Conservation (phyloP, 371 early-diverging fungal species). For the Parasitella parasitica region DNA sequence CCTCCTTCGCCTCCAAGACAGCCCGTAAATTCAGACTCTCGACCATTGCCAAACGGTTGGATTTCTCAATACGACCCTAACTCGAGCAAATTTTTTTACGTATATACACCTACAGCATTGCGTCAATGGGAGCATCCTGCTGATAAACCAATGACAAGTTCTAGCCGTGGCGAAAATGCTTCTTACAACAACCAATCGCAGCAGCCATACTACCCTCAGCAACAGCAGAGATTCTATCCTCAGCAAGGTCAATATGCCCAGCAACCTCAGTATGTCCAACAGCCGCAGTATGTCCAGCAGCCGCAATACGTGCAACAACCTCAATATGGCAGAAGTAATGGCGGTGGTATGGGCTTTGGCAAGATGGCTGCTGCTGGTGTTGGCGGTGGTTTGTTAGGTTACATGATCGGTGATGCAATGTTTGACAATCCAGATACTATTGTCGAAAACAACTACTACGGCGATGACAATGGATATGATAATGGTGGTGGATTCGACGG, state of each 20-base stretch:
- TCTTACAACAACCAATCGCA: slow-evolving; percentile 10
- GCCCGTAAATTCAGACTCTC: slow-evolving; percentile 35
- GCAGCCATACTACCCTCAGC: slow-evolving; percentile 23
- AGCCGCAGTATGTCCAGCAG: slow-evolving; percentile 8
- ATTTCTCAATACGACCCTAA: slow-evolving; percentile 46
- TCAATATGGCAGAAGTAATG: slow-evolving; percentile 12
- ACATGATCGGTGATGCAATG: slow-evolving; percentile 37
- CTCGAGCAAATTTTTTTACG: slow-evolving; percentile 43
- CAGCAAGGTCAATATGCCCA: slow-evolving; percentile 9
- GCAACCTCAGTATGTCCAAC: slow-evolving; percentile 6
- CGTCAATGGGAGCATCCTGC: slow-evolving; percentile 54
- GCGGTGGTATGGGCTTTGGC: slow-evolving; percentile 18
- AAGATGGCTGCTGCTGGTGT: slow-evolving; percentile 37
- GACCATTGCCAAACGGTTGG: slow-evolving; percentile 43
- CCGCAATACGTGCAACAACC: slow-evolving; percentile 4
- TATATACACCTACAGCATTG: slow-evolving; percentile 45
- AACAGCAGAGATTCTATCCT: slow-evolving; percentile 10
- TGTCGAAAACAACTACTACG: slow-evolving; percentile 34
- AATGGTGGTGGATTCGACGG: slow-evolving; percentile 29
- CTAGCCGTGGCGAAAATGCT: slow-evolving; percentile 16
- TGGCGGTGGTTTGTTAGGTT: slow-evolving; percentile 42
- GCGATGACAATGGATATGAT: slow-evolving; percentile 31
- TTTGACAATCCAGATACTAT: slow-evolving; percentile 24
- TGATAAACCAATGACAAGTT: slow-evolving; percentile 28
- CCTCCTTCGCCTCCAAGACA: slow-evolving; percentile 39